Evolutionary conservation across 2,329 filamentous ascomycete genomes (phyloP), one percentile per base, ranked within the genome.

Genomic region (Monascus ruber): DNA sequence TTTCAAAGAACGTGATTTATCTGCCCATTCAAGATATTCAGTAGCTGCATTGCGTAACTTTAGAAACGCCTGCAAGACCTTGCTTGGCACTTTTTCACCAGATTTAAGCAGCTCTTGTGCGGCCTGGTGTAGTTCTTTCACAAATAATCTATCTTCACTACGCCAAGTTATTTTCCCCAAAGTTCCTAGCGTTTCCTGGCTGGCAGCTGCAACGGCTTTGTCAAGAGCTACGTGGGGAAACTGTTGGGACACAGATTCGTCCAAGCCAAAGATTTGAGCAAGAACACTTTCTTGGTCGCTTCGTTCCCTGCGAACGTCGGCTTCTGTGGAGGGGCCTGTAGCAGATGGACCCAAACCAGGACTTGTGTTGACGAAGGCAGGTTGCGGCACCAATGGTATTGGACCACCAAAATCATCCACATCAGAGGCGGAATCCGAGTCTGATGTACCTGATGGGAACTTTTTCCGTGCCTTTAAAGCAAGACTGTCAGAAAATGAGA

Each of bases 401-500:
- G 8, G 11, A 27, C 37, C 34, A 27, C 33, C 33, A 25, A 75
- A 72, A 9, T 77, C 74, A 17, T 51, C 49, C 6, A 47, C 45
- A 9, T 48, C 43, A n/a, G 45, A 40, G 6, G 32, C 37, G 9
- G 40, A 76, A 71, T 31, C 78, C 72, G 26, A 66, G 57, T 43
- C 79, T 72, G 5, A 74, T 68, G 36, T 72, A 29, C 65, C 62
- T 1, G 59, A 52, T 34, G 63, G 57, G 5, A 58, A 42, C 17
- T 67, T 65, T 41, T 66, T 70, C 33, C 69, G 62, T 10, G 71
- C 65, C 49, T 66, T 64, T 33, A 51, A 52, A 2, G 74, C 74
- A 10, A 79, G 58, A 3, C 47, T 44, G 28, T 73, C 65, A 0
- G 77, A 81, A 42, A 81, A 70, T 4, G 77, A 81, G 9, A 81